Percentiles rank a stretch among this genome's conserved stretches.
phyloP scores from a whole-genome alignment of 176 grass and related monocot species.

The Pharus latifolius region DNA sequence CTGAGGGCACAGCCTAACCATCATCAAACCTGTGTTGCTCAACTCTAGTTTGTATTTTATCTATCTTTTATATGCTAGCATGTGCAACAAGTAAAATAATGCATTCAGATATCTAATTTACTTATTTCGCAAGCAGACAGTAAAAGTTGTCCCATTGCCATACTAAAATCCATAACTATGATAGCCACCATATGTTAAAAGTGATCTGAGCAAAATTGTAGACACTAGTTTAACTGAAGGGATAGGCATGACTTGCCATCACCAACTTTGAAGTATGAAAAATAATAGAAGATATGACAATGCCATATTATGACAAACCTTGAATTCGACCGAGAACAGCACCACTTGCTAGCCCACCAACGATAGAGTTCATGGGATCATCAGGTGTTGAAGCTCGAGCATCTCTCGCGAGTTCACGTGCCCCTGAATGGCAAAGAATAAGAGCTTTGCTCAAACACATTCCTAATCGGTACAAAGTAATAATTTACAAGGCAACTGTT shows the following conservation, averaged over 20 bases:
- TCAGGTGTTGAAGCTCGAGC: conserved; percentile 61
- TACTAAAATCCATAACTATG: not conserved
- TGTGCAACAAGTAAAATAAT: not conserved
- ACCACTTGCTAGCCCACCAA: conserved; percentile 82
- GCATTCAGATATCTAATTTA: not conserved
- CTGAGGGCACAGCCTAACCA: not conserved
- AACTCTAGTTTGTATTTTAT: not conserved
- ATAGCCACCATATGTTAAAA: not conserved
- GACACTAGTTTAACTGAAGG: not conserved
- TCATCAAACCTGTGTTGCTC: not conserved
- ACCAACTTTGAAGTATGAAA: conserved; percentile 11
- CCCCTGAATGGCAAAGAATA: conserved; percentile 31
- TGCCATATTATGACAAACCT: conserved; percentile 34
- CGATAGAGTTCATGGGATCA: conserved; percentile 73
- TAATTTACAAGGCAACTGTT: not conserved
- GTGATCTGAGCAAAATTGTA: not conserved
- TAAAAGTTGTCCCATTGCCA: not conserved
- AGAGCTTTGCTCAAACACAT: not conserved
- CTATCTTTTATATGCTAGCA: not conserved
- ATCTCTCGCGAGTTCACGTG: conserved; percentile 89
- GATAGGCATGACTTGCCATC: not conserved
- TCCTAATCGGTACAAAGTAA: not conserved
- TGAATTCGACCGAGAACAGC: conserved; percentile 88
- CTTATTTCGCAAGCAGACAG: too few relatives aligned
- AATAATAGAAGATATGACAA: not conserved